Percentiles rank a stretch among this genome's conserved stretches.
These are phyloP conservation scores for Lepidopterella palustris DNA, from an alignment of 495 filamentous ascomycete genomes.

Conservation along the genomic window DNA sequence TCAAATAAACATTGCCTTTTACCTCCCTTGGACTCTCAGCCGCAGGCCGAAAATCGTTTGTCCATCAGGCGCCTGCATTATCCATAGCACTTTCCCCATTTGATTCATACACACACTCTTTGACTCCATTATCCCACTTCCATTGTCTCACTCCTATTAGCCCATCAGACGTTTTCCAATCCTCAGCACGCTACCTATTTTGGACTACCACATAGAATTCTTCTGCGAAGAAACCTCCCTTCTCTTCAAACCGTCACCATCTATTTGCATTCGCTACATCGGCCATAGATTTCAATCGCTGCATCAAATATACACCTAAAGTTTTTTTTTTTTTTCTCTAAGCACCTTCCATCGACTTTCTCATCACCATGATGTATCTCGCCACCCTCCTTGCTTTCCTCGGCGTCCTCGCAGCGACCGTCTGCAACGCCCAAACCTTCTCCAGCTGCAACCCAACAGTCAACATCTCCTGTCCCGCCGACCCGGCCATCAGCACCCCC, in stretches of 20 bases:
- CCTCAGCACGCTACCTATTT: neutral
- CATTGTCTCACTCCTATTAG: neutral
- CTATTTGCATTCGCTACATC: neutral
- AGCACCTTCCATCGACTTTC: neutral
- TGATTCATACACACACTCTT: too few species aligned
- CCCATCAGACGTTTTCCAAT: neutral
- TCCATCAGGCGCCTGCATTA: neutral
- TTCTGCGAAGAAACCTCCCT: neutral
- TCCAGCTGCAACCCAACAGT: conserved; percentile 63
- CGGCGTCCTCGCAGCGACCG: conserved; percentile 19
- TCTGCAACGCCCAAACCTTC: conserved; percentile 51
- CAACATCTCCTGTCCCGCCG: conserved; percentile 55
- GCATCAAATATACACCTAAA: neutral
- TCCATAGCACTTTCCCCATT: too few species aligned
- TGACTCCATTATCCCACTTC: too few species aligned
- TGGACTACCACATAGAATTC: neutral
- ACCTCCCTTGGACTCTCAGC: neutral
- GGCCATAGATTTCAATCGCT: neutral
- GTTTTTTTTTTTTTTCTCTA: neutral
- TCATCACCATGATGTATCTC: conserved; percentile 18
- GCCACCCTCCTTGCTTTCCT: neutral
- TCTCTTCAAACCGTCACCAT: neutral
- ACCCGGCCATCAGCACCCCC: conserved; percentile 54
- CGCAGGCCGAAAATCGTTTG: neutral
- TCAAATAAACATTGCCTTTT: neutral